These are phyloP conservation scores for Pneumocystis wakefieldiae DNA, from an alignment of 1,139 yeast genomes.

Conservation along the genomic window DNA sequence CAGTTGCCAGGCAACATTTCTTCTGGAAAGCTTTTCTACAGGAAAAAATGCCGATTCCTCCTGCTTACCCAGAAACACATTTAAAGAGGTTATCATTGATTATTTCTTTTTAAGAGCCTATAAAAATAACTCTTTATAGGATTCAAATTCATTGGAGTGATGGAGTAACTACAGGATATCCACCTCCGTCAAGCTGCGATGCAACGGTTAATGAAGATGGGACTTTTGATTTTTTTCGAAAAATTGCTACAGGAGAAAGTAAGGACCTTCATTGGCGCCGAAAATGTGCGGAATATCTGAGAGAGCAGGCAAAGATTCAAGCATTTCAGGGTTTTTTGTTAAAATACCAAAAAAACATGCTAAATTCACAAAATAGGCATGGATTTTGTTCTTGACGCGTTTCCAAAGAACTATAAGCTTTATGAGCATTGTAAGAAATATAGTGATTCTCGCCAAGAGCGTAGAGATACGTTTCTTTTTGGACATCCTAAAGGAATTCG, in stretches of 20 bases:
- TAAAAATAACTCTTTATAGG: neutral
- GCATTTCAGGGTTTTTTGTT: neutral
- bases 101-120: neutral
- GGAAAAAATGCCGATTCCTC: neutral
- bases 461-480: constrained; percentile 11
- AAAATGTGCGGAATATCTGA: constrained; percentile 1
- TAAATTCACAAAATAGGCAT: neutral
- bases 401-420: constrained; percentile 1
- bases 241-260: neutral
- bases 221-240: constrained; percentile 1
- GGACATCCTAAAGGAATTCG: constrained; percentile 16
- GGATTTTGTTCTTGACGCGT: neutral
- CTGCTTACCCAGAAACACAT: neutral
- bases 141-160: neutral
- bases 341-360: neutral
- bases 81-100: neutral
- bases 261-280: constrained; percentile 1
- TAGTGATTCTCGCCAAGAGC: constrained; percentile 4
- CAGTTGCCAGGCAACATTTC: neutral
- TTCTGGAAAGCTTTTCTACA: too few species aligned
- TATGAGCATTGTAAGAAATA: constrained; percentile 1
- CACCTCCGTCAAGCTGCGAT: neutral
- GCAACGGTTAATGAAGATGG: neutral
- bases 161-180: neutral
- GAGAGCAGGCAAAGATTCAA: neutral